phyloP scores from a whole-genome alignment of 192 early-diverging fungal species.

The Linderina pennispora region DNA sequence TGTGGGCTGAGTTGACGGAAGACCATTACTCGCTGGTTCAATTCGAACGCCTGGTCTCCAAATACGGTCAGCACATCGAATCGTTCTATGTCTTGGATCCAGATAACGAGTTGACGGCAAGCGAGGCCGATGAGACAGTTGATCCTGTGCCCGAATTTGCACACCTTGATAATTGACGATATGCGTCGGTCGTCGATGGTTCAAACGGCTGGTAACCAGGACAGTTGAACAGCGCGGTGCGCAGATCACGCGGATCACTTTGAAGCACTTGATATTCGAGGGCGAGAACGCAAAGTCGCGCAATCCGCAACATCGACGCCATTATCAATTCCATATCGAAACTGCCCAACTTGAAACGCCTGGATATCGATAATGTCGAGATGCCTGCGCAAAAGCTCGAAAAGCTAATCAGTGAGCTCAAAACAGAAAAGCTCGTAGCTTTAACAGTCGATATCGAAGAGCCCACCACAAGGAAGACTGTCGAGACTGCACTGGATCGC shows the following conservation, averaged over 20 bases:
- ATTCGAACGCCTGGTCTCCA: not conserved
- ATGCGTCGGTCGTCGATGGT: not conserved
- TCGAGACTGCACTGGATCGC: not conserved
- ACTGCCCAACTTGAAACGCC: not conserved
- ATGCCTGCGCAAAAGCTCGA: not conserved
- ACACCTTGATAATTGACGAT: not conserved
- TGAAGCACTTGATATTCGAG: not conserved
- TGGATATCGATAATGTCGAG: not conserved
- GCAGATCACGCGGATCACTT: not conserved
- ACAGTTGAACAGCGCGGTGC: not conserved
- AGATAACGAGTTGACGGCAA: not conserved
- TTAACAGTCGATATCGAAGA: not conserved
- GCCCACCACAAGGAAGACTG: not conserved
- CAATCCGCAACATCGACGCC: not conserved
- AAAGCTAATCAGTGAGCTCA: not conserved
- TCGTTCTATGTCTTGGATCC: not conserved
- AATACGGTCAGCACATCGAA: not conserved
- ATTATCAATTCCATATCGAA: not conserved
- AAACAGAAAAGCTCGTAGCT: not conserved
- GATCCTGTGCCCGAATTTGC: not conserved
- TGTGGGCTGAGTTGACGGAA: not conserved
- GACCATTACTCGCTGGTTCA: not conserved
- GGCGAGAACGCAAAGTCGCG: not conserved
- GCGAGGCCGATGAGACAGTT: not conserved
- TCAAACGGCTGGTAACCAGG: not conserved